phyloP scores from a whole-genome alignment of 2,329 filamentous ascomycete species.

The Aspergillus fischeri region DNA sequence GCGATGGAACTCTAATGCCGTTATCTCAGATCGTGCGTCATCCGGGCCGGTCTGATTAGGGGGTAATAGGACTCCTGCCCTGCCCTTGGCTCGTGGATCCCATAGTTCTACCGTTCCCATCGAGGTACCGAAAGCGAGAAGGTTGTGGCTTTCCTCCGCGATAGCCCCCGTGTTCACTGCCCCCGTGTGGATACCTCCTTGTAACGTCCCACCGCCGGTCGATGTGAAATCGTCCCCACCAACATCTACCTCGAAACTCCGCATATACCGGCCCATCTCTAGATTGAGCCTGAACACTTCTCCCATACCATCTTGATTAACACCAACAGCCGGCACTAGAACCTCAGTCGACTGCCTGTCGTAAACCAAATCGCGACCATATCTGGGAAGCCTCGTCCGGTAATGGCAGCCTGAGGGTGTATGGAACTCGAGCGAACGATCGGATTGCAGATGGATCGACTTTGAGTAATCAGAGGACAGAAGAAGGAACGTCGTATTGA shows the following conservation, averaged over 20 bases:
- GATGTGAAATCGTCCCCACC: constrained; percentile 72
- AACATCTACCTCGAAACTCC: constrained; percentile 85
- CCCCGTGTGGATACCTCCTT: constrained; percentile 80
- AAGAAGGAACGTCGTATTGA: constrained; percentile 88
- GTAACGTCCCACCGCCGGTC: constrained; percentile 67
- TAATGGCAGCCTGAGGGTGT: constrained; percentile 85
- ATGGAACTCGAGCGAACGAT: constrained; percentile 89
- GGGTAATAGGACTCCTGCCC: constrained; percentile 70
- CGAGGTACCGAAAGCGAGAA: constrained; percentile 89
- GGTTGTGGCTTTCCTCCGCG: constrained; percentile 82
- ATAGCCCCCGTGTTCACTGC: constrained; percentile 83
- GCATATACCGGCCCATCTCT: constrained; percentile 90
- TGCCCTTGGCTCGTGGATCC: constrained; percentile 79
- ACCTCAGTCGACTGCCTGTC: constrained; percentile 79
- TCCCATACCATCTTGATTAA: constrained; percentile 78
- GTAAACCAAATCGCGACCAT: constrained; percentile 85
- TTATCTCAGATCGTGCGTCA: constrained; percentile 60
- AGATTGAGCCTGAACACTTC: constrained; percentile 92
- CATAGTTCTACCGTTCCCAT: constrained; percentile 96
- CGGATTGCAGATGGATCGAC: constrained; percentile 86
- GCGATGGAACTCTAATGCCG: constrained; percentile 78
- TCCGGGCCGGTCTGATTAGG: constrained; percentile 40
- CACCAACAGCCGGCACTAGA: constrained; percentile 79
- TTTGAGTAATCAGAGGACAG: constrained; percentile 91
- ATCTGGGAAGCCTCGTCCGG: constrained; percentile 81